These are phyloP conservation scores for Aureobasidium sp. DNA, from an alignment of 2,329 filamentous ascomycete species.

Conservation along the genomic window DNA sequence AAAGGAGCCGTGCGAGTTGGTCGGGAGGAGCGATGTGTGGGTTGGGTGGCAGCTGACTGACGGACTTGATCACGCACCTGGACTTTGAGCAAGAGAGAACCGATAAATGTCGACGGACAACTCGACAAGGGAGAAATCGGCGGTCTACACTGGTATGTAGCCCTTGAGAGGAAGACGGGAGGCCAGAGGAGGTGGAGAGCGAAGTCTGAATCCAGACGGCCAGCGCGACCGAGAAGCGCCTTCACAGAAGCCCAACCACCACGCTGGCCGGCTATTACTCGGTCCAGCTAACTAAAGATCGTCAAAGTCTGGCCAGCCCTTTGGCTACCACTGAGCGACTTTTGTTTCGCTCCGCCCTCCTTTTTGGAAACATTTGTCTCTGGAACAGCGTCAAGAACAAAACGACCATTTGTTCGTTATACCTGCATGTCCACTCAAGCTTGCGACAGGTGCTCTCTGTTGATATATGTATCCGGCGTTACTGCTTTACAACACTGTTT, in stretches of 20 bases:
- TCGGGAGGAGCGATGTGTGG: neutral
- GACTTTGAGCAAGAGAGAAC: neutral
- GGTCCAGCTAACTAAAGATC: too few species aligned
- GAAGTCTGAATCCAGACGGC: neutral
- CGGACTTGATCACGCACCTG: constrained; percentile 12
- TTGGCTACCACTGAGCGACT: neutral
- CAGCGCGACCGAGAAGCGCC: too few species aligned
- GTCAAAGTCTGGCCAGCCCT: neutral
- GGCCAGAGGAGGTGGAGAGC: constrained; percentile 1
- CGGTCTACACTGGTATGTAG: constrained; percentile 9
- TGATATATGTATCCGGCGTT: too few species aligned
- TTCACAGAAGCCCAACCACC: too few species aligned
- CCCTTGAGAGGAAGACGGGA: neutral
- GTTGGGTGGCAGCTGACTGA: constrained; percentile 12
- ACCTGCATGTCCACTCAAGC: too few species aligned
- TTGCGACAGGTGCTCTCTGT: too few species aligned
- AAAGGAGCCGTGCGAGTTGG: neutral
- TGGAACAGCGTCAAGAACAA: too few species aligned
- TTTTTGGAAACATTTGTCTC: too few species aligned
- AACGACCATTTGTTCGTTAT: too few species aligned
- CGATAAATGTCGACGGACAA: constrained; percentile 7
- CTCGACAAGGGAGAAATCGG: constrained; percentile 8
- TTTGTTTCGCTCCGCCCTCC: too few species aligned
- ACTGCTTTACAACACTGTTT: too few species aligned
- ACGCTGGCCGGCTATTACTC: too few species aligned